Conservation (phyloP, 257 asterid species). For the Capsicum rhomboideum region DNA sequence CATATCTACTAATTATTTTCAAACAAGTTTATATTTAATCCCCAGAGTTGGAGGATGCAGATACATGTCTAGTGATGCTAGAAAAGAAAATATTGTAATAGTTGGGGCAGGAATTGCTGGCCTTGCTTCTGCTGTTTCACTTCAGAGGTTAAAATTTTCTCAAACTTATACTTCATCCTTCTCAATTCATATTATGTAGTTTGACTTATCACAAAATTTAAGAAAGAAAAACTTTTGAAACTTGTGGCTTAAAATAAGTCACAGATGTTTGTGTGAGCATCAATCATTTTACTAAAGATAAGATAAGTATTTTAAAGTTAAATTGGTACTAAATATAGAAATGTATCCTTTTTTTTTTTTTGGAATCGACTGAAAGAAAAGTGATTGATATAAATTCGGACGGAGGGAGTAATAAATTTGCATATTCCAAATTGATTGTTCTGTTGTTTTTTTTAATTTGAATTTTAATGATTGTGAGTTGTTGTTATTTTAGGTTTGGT, state of each 20-base stretch:
- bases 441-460: neutral
- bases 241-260: no score
- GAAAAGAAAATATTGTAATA: slow-evolving; percentile 56
- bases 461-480: neutral
- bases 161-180: no score
- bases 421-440: neutral
- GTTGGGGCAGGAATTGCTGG: slow-evolving; percentile 95
- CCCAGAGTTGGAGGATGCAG: neutral
- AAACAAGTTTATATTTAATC: neutral
- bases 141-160: slow-evolving; percentile 32
- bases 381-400: no score
- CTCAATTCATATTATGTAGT: no score
- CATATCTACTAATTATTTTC: neutral
- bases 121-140: slow-evolving; percentile 79
- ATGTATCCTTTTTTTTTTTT: no score
- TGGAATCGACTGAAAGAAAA: no score
- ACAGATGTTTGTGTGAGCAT: no score
- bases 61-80: slow-evolving; percentile 9
- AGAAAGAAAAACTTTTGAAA: no score
- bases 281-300: no score
- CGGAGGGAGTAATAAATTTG: neutral
- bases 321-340: no score
- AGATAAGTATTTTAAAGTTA: no score
- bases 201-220: no score
- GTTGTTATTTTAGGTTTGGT: slow-evolving; percentile 39